Conservation (phyloP, 768 basidiomycete genomes). For the Mycena filopes region DNA sequence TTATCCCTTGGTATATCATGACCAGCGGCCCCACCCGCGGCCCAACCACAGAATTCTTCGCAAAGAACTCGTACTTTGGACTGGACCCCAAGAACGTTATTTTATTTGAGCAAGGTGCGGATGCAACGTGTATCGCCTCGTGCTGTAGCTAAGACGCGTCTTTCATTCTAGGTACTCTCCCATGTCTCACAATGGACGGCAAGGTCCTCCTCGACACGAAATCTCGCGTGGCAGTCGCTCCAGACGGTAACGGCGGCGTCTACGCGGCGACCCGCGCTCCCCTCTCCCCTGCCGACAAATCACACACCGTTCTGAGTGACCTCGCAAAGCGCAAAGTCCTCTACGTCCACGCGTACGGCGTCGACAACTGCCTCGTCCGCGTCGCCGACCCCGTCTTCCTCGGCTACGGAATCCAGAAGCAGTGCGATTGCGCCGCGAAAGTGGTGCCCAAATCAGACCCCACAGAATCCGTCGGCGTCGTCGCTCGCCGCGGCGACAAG, state of each 20-base stretch:
- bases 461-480: slow-evolving; percentile 94
- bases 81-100: slow-evolving; percentile 82
- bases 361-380: slow-evolving; percentile 98
- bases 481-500: slow-evolving; percentile 84
- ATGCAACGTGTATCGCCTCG: slow-evolving; percentile 21
- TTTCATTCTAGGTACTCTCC: slow-evolving; percentile 80
- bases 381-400: slow-evolving; percentile 98
- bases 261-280: slow-evolving; percentile 93
- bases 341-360: slow-evolving; percentile 95
- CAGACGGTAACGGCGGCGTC: slow-evolving; percentile 97
- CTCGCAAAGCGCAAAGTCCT: slow-evolving; percentile 78
- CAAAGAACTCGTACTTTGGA: slow-evolving; percentile 82
- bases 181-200: slow-evolving; percentile 93
- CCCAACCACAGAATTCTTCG: slow-evolving; percentile 89
- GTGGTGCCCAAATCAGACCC: slow-evolving; percentile 92
- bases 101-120: slow-evolving; percentile 95
- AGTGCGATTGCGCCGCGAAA: slow-evolving; percentile 93
- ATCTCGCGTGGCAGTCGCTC: slow-evolving; percentile 90
- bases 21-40: slow-evolving; percentile 94
- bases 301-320: slow-evolving; percentile 85
- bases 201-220: slow-evolving; percentile 88
- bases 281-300: slow-evolving; percentile 65
- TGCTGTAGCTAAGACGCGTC: slow-evolving; percentile 22
- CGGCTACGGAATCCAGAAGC: slow-evolving; percentile 90
- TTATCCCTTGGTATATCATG: slow-evolving; percentile 99